phyloP scores from a whole-genome alignment of 1,284 basidiomycete species.

The Ustilago bromivora region DNA sequence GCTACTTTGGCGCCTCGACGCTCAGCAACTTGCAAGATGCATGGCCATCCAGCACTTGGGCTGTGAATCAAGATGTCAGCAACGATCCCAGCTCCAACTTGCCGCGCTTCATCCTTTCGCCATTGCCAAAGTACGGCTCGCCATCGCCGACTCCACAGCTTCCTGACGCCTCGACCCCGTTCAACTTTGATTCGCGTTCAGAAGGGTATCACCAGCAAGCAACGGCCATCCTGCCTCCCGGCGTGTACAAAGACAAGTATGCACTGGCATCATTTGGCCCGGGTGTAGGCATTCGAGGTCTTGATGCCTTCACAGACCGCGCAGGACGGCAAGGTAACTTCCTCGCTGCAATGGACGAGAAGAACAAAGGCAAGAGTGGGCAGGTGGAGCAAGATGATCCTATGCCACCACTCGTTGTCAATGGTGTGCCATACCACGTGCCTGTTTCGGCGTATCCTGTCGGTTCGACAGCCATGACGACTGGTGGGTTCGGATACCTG shows the following conservation, averaged over 20 bases:
- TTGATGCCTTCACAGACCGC: constrained; percentile 59
- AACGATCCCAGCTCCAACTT: constrained; percentile 28
- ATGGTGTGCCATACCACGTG: constrained; percentile 61
- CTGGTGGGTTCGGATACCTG: constrained; percentile 89
- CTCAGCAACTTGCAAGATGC: constrained; percentile 49
- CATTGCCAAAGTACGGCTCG: constrained; percentile 37
- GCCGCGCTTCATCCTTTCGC: constrained; percentile 48
- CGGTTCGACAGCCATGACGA: constrained; percentile 82
- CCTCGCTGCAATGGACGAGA: constrained; percentile 19
- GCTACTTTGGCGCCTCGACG: constrained; percentile 44
- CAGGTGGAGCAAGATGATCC: constrained; percentile 13
- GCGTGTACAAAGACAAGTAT: constrained; percentile 53
- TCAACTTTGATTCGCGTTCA: constrained; percentile 32
- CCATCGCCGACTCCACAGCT: constrained; percentile 31
- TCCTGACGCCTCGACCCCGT: constrained; percentile 20
- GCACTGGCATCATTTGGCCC: constrained; percentile 56
- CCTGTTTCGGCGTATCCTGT: constrained; percentile 72
- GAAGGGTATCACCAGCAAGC: constrained; percentile 22
- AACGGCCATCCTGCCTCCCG: constrained; percentile 46
- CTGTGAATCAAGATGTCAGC: constrained; percentile 36
- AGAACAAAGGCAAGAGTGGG: constrained; percentile 42
- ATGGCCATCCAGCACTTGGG: constrained; percentile 47
- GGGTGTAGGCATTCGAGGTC: constrained; percentile 51
- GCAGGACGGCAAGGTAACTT: constrained; percentile 54
- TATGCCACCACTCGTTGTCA: constrained; percentile 36